Base-by-base conservation (phyloP, 441 rosid genomes). In the Dalechampia spathulata region DNA sequence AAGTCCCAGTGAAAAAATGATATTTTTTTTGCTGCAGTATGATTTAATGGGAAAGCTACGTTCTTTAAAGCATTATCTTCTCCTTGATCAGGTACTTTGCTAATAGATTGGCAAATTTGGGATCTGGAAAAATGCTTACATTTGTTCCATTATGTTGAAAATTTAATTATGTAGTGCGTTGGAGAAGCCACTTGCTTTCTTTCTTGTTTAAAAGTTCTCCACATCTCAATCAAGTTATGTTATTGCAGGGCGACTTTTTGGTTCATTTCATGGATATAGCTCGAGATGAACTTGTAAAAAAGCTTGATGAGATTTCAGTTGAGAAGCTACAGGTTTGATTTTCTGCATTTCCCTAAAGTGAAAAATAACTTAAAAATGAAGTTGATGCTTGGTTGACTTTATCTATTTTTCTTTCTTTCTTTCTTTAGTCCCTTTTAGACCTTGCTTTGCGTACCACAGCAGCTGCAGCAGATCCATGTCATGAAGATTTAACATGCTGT, bases 251-350 rank as follows among this genome's bases (percentile, higher is more conserved):
- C 48, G 99, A 93, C 72, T 93, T 89, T 72, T 72, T 93, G 83
- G 99, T 93, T 70, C 99, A 87, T 70, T 93, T 93, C 65, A 87
- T 85, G 95, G 99, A 93, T 75, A 93, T 93, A 63, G 85, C 99
- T 65, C 83, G 95, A 65, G 97, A 93, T 57, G 96, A 90, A 75
- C 90, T 93, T 36, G 68, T 72, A 38, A 93, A 93, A 74, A 87
- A 83, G 71, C 81, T 71, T 52, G 87, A 85, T 57, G 99, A 81
- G 63, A 81, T 87, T 67, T 82, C 91, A 60, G 89, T 77, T 57
- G 99, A 90, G 77, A 93, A 85, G 75, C 78, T 93, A 63, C 97
- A 90, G 99, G 97, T 93, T 63, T 62, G 19, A 14, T 27, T 47
- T 52, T 57, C 38, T 55, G 11, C 44, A 52, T 20, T 49, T 55